phyloP scores from a whole-genome alignment of 169 alveolate genomes.

The Plasmodium gonderi region DNA sequence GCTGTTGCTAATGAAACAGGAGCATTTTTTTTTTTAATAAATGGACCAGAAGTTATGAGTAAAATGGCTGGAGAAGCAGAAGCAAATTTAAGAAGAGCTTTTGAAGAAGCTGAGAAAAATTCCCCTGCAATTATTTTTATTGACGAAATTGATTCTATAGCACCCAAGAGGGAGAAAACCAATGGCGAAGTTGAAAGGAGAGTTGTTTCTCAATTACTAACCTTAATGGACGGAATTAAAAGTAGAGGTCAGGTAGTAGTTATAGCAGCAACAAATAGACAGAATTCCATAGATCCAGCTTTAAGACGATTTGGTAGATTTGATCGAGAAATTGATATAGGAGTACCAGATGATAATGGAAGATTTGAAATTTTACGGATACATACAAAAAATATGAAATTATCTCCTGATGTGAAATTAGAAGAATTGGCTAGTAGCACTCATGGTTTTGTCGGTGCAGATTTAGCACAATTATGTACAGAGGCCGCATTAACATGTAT shows the following conservation, averaged over 20 bases:
- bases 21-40: conserved; percentile 96
- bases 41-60: conserved; percentile 98
- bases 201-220: conserved; percentile 98
- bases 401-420: conserved; percentile 97
- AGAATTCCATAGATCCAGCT: conserved; percentile 99
- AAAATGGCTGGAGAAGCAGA: conserved; percentile 99
- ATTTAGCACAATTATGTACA: conserved; percentile 97
- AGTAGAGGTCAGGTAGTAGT: conserved; percentile 99
- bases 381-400: conserved; percentile 99
- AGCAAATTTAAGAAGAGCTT: conserved; percentile 97
- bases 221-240: conserved; percentile 99
- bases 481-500: conserved; percentile 99
- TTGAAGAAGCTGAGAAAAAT: conserved; percentile 97
- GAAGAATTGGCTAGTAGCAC: conserved; percentile 98
- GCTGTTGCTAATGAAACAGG: conserved; percentile 99
- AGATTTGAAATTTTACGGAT: conserved; percentile 98
- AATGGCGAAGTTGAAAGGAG: conserved; percentile 99
- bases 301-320: conserved; percentile 99
- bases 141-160: conserved; percentile 99
- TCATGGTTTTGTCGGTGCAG: conserved; percentile 99
- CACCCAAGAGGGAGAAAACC: conserved; percentile 99
- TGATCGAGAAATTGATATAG: conserved; percentile 99
- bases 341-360: conserved; percentile 99
- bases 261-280: conserved; percentile 98
- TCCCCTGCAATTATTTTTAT: conserved; percentile 99